phyloP scores from a whole-genome alignment of 2,329 filamentous ascomycete genomes.

The Trichoderma citrinoviride region DNA sequence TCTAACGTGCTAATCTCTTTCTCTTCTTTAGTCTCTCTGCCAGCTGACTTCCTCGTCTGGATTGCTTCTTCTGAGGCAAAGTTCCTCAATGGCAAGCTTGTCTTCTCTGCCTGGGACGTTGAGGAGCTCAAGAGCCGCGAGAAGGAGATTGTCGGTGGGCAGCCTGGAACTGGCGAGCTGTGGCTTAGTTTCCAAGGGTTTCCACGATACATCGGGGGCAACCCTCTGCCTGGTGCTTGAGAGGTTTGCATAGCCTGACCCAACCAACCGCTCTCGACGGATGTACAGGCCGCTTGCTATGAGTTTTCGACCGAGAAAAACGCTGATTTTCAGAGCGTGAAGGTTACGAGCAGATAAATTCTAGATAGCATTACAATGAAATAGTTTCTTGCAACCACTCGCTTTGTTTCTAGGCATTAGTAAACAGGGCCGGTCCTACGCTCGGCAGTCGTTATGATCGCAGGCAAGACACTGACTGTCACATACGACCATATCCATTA shows the following conservation, averaged over 20 bases:
- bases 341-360: no score
- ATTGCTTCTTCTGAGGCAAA: not conserved
- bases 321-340: no score
- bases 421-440: no score
- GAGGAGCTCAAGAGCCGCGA: not conserved
- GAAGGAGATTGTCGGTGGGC: not conserved
- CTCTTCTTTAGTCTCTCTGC: not conserved
- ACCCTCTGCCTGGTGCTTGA: not conserved
- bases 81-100: not conserved
- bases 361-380: no score
- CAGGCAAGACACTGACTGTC: no score
- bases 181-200: not conserved
- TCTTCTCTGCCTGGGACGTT: not conserved
- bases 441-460: no score
- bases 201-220: not conserved
- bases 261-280: no score
- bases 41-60: constrained; percentile 5
- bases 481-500: no score
- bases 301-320: no score
- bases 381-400: not conserved
- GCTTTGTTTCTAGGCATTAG: not conserved
- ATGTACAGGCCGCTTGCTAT: no score
- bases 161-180: not conserved
- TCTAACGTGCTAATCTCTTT: not conserved
- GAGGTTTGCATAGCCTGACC: not conserved